Percentiles rank a stretch among this genome's conserved stretches.
Conservation (phyloP, 2,329 filamentous ascomycete genomes). For the Hymenotorrendiella dingleyae region DNA sequence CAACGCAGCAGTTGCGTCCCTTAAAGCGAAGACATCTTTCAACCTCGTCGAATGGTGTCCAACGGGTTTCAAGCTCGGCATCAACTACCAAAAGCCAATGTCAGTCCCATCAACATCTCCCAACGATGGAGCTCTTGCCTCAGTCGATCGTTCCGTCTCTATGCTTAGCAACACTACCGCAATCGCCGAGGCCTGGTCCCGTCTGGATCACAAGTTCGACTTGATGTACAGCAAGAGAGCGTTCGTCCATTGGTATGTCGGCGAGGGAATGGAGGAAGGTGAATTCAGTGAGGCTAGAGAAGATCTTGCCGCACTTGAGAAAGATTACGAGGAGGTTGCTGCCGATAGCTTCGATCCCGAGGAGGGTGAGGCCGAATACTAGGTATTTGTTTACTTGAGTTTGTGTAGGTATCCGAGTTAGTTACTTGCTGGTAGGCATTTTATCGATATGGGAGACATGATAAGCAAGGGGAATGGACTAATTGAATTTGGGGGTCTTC, state of each 20-base stretch:
- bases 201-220: constrained; percentile 62
- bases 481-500: too few relatives aligned
- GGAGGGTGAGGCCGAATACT: constrained; percentile 38
- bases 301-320: constrained; percentile 59
- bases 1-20: constrained; percentile 50
- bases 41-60: constrained; percentile 65
- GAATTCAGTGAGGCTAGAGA: constrained; percentile 62
- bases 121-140: constrained; percentile 42
- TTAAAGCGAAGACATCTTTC: constrained; percentile 60
- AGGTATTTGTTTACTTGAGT: background rate
- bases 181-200: constrained; percentile 59
- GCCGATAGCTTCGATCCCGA: constrained; percentile 46
- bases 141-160: constrained; percentile 48
- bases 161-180: constrained; percentile 65
- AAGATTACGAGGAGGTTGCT: constrained; percentile 60
- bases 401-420: background rate
- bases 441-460: too few relatives aligned
- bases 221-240: constrained; percentile 66
- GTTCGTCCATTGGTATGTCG: constrained; percentile 68
- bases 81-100: constrained; percentile 57
- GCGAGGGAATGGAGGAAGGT: constrained; percentile 65
- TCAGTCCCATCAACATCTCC: constrained; percentile 38
- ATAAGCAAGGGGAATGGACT: too few relatives aligned
- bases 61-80: constrained; percentile 63
- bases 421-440: too few relatives aligned